Evolutionary conservation across 805 yeast genomes (phyloP).

Genomic region (Yarrowia sp.): DNA sequence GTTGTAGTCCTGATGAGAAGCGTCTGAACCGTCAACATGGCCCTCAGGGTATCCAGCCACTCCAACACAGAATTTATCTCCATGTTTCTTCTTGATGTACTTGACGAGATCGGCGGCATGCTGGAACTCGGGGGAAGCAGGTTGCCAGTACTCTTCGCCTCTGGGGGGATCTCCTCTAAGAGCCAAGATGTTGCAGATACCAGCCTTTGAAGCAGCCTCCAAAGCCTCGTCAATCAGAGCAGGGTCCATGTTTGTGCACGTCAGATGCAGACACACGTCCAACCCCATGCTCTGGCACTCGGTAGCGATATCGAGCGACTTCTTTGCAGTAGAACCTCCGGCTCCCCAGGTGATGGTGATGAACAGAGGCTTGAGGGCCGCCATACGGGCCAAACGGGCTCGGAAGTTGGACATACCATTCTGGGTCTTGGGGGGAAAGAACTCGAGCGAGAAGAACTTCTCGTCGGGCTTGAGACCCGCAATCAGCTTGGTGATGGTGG

Average conservation of each 20-base stretch:
- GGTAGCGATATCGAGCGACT: conserved; percentile 78
- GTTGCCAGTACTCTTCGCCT: conserved; percentile 59
- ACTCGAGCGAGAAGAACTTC: conserved; percentile 81
- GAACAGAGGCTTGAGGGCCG: conserved; percentile 81
- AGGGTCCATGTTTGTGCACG: conserved; percentile 90
- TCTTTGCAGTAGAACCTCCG: conserved; percentile 89
- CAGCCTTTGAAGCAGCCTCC: conserved; percentile 63
- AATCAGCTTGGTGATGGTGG: conserved; percentile 40
- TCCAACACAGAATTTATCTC: conserved; percentile 85
- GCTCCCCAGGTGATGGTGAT: conserved; percentile 99
- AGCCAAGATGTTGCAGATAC: conserved; percentile 86
- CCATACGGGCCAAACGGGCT: conserved; percentile 86
- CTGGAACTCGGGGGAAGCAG: conserved; percentile 55
- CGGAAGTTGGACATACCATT: conserved; percentile 77
- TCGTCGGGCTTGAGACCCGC: conserved; percentile 49
- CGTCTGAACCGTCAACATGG: conserved; percentile 82
- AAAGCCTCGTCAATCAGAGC: conserved; percentile 77
- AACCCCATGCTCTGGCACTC: conserved; percentile 71
- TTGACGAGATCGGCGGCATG: conserved; percentile 83
- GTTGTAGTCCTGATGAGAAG: conserved; percentile 57
- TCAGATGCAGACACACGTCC: conserved; percentile 91
- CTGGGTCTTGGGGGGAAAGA: conserved; percentile 96
- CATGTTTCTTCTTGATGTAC: conserved; percentile 69
- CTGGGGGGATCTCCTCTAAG: conserved; percentile 95
- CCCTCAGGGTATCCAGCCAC: conserved; percentile 99